Evolutionary conservation across 1,284 basidiomycete species (phyloP), one percentile per base, ranked within the genome.

Genomic region (Papiliotrema terrestris): DNA sequence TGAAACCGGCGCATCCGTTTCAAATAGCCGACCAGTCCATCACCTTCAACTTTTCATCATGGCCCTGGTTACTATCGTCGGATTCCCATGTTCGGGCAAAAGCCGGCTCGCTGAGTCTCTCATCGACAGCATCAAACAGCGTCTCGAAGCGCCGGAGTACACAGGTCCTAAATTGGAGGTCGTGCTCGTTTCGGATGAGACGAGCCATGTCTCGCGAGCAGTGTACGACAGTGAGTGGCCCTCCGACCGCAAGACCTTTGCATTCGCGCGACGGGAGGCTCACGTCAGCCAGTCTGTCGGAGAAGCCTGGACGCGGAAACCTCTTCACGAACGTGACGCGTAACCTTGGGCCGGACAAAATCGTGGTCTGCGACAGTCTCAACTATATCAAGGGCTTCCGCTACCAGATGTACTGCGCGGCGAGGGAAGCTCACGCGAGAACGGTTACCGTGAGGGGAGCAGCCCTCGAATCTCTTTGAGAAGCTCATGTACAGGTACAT

Each of bases 381-480:
- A 95, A 97, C 70, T 97, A 98, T 75, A 98, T 98, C 82, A 98
- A 98, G 73, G 81, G 91, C 8, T 97, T 93, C 70, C 84, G 95
- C 38, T 98, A 98, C 75, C 95, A 98, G 77, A 87, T 98, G 78
- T 97, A 97, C 77, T 98, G 94, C 69, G 90, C 91, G 0, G 93
- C 93, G 3, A 80, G 93, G 45, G 95, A 98, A 73, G 83, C 87
- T 56, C 89, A 88, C 63, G 80, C 92, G 35, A 81, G 93, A 25
- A 86, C 90, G 8, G 90, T 88, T 70, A 97, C 94, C 49, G 91
- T 95, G 72, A 72, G 89, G 81, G 25, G 17, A 6, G 17, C 9
- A 14, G 36, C 29, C 35, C 29, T 41, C n/a, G 20, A 6, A 29
- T 38, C 20, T 15, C 46, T 25, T n/a, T 17, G 1, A 2, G 20